Percentiles rank a stretch among this genome's conserved stretches.
Conservation (phyloP, 495 filamentous ascomycete genomes). For the Xylaria nigripes region DNA sequence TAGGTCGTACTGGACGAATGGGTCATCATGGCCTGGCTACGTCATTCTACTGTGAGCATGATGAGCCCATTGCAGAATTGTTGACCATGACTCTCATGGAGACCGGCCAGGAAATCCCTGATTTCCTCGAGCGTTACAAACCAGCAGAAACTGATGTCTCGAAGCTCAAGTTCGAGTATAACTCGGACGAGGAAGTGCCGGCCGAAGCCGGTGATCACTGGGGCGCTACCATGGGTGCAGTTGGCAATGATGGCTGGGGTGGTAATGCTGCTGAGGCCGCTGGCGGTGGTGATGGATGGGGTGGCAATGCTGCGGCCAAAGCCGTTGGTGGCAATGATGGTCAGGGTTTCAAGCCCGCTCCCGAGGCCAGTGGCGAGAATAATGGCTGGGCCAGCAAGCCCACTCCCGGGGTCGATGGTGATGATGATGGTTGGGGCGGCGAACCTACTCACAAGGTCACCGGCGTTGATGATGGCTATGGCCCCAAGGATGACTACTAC, state of each 20-base stretch:
- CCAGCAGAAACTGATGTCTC: slow-evolving; percentile 43
- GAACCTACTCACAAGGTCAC: not conserved
- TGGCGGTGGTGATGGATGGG: slow-evolving; percentile 9
- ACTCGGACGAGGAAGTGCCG: slow-evolving; percentile 50
- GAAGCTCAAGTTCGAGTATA: slow-evolving; percentile 51
- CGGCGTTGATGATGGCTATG: not conserved
- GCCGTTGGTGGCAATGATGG: slow-evolving; percentile 1
- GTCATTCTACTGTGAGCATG: slow-evolving; percentile 69
- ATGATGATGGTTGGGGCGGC: slow-evolving; percentile 2
- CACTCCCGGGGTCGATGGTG: slow-evolving; percentile 4
- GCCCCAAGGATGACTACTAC: no score
- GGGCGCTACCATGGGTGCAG: slow-evolving; percentile 7
- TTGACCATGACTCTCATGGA: slow-evolving; percentile 76
- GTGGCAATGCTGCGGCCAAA: not conserved
- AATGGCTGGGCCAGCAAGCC: slow-evolving; percentile 1
- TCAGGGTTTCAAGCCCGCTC: no score
- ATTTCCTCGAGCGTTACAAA: slow-evolving; percentile 62
- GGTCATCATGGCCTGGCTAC: slow-evolving; percentile 80
- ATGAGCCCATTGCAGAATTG: slow-evolving; percentile 58
- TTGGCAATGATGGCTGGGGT: not conserved
- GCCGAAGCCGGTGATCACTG: slow-evolving; percentile 19
- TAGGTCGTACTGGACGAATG: slow-evolving; percentile 88
- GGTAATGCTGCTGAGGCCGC: not conserved
- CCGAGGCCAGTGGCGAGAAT: not conserved
- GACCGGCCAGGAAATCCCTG: slow-evolving; percentile 65